These are phyloP conservation scores for Cornus florida DNA, from an alignment of 148 eudicot genomes.

Conservation along the genomic window DNA sequence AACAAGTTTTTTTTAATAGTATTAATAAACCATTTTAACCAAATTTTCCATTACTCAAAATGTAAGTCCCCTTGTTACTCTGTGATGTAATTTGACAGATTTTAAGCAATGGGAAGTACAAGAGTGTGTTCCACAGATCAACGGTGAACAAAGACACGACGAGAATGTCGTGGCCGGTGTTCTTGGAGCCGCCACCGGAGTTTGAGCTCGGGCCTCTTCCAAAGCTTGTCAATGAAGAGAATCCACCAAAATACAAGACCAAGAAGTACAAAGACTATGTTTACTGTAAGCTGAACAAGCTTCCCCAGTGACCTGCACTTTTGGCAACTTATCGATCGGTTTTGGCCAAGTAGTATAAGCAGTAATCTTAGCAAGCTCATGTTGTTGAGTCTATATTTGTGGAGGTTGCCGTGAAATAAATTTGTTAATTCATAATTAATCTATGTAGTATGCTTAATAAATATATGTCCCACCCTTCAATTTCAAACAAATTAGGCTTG, in stretches of 20 bases:
- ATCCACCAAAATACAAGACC: slow-evolving; percentile 60
- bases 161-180: slow-evolving; percentile 95
- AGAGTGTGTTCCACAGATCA: slow-evolving; percentile 67
- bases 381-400: too few species aligned
- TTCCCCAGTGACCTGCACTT: slow-evolving; percentile 43
- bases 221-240: slow-evolving; percentile 42
- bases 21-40: too few species aligned
- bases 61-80: too few species aligned
- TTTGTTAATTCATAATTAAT: too few species aligned
- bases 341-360: neutral
- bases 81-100: slow-evolving; percentile 25
- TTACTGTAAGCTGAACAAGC: slow-evolving; percentile 71
- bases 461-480: too few species aligned
- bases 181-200: slow-evolving; percentile 71
- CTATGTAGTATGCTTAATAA: too few species aligned
- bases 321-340: neutral
- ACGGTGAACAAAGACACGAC: slow-evolving; percentile 65
- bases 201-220: slow-evolving; percentile 52
- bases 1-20: too few species aligned
- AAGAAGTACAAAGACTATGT: slow-evolving; percentile 67
- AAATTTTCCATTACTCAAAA: too few species aligned
- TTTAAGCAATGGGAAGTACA: slow-evolving; percentile 78
- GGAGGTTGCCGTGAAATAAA: neutral
- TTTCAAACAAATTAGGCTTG: too few species aligned
- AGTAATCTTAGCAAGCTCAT: neutral